phyloP scores from a whole-genome alignment of 306 rosid genomes.

The Herpetospermum pedunculosum region DNA sequence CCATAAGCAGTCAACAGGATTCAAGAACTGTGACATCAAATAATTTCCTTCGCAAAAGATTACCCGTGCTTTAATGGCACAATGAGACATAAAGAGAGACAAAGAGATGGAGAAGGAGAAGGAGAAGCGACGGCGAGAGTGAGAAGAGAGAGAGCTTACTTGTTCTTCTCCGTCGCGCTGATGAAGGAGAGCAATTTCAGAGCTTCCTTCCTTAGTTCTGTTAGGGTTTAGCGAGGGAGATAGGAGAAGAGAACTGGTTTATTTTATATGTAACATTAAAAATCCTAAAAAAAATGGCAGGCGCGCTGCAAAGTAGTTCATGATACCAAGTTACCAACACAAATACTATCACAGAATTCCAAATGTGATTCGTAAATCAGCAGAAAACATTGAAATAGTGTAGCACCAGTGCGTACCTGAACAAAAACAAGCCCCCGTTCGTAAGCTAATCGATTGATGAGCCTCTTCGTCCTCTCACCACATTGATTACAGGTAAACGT shows the following conservation, averaged over 20 bases:
- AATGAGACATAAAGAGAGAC: background rate
- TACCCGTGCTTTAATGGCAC: background rate
- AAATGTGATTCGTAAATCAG: background rate
- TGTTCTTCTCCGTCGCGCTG: background rate
- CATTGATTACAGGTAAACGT: slow-evolving; percentile 66
- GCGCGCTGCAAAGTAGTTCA: background rate
- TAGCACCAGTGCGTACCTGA: slow-evolving; percentile 37
- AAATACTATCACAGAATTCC: background rate
- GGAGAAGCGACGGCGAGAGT: background rate
- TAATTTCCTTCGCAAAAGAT: background rate
- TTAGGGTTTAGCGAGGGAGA: background rate
- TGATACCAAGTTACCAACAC: no score
- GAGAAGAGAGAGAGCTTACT: background rate
- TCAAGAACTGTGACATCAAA: background rate
- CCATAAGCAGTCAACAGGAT: background rate
- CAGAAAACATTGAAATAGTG: background rate
- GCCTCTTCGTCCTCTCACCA: slow-evolving; percentile 68
- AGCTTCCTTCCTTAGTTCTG: background rate
- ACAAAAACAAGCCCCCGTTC: slow-evolving; percentile 69
- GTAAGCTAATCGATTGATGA: slow-evolving; percentile 66
- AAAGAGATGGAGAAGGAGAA: no score
- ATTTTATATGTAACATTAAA: background rate
- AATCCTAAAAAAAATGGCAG: background rate
- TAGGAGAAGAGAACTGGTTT: background rate
- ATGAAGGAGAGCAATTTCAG: background rate